Percentiles rank a stretch among this genome's conserved stretches.
phyloP scores from a whole-genome alignment of 371 early-diverging fungal genomes.

The Coemansia sp. region DNA sequence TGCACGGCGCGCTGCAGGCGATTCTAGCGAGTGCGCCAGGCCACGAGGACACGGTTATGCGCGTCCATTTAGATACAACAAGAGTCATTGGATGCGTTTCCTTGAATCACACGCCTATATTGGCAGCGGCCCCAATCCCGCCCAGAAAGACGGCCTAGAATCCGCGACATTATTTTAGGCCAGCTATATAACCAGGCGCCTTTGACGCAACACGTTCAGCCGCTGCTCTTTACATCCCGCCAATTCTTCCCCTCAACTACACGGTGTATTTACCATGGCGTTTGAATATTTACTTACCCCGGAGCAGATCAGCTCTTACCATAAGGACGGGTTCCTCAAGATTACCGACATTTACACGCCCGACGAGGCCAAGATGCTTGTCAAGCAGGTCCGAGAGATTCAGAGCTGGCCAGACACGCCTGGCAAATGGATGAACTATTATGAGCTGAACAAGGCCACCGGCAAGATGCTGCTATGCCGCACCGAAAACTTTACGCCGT shows the following conservation, averaged over 20 bases:
- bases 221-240: neutral
- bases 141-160: neutral
- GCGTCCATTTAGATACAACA: neutral
- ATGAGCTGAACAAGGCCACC: constrained; percentile 53
- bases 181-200: neutral
- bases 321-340: constrained; percentile 54
- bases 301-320: constrained; percentile 53
- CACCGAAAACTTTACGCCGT: constrained; percentile 61
- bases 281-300: constrained; percentile 46
- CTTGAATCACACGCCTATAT: neutral
- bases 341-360: constrained; percentile 55
- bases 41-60: neutral
- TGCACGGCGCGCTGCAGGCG: too few relatives aligned
- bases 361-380: constrained; percentile 52
- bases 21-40: too few relatives aligned
- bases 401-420: constrained; percentile 57
- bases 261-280: constrained; percentile 4
- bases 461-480: constrained; percentile 56
- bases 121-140: neutral
- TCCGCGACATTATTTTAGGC: neutral
- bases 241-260: neutral
- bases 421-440: constrained; percentile 64
- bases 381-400: constrained; percentile 50
- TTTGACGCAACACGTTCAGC: neutral
- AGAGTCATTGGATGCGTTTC: neutral